Conservation (phyloP, 2,329 filamentous ascomycete species). For the Trichoderma sp. region DNA sequence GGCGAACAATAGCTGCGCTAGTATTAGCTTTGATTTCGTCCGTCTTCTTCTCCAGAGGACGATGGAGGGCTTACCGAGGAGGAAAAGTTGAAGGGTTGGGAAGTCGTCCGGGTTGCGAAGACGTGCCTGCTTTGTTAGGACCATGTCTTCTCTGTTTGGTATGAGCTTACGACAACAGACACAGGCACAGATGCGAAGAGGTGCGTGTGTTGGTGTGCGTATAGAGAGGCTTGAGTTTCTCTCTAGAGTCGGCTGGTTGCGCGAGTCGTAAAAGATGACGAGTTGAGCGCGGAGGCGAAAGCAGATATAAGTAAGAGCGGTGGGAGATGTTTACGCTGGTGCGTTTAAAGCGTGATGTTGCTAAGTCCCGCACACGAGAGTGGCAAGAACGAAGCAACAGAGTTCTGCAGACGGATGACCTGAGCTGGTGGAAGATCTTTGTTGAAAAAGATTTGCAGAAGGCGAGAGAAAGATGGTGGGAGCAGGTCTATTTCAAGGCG, state of each 20-base stretch:
- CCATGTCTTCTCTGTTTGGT: slow-evolving; percentile 50
- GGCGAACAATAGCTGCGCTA: slow-evolving; percentile 76
- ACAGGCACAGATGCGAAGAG: slow-evolving; percentile 36
- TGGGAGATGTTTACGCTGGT: background rate
- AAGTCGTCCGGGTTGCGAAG: slow-evolving; percentile 71
- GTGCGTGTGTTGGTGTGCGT: slow-evolving; percentile 28
- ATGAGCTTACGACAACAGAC: slow-evolving; percentile 49
- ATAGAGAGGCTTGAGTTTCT: slow-evolving; percentile 3
- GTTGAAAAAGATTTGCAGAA: background rate
- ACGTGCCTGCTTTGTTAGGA: slow-evolving; percentile 52
- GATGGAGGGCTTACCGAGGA: slow-evolving; percentile 66
- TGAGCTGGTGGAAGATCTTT: background rate
- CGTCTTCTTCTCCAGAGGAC: background rate
- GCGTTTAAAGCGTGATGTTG: background rate
- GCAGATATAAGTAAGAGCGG: background rate
- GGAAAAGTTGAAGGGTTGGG: slow-evolving; percentile 77
- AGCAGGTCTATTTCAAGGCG: slow-evolving; percentile 28
- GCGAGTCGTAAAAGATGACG: background rate
- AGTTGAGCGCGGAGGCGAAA: background rate
- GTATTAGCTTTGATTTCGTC: background rate
- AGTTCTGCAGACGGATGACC: background rate
- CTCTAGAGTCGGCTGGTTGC: background rate
- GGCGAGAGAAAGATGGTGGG: slow-evolving; percentile 11
- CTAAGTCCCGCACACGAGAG: background rate
- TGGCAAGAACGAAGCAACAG: slow-evolving; percentile 15